A percentile compares a stretch with the other conserved stretches of the same genome.
phyloP scores from a whole-genome alignment of 441 rosid species.

The Erodium moschatum region DNA sequence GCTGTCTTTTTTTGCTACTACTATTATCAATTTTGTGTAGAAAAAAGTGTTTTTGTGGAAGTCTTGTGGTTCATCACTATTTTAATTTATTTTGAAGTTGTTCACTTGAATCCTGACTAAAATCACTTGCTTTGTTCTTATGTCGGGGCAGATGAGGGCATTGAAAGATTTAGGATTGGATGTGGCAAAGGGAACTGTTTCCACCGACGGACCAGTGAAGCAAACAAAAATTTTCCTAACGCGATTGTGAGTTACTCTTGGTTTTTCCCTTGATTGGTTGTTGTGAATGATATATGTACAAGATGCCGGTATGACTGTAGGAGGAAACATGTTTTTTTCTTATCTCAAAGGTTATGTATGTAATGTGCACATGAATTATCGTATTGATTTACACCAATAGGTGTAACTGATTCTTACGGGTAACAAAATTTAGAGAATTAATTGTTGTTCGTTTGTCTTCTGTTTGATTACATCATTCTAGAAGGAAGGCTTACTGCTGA shows the following conservation, averaged over 20 bases:
- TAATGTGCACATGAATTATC: no score
- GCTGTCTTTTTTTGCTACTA: background rate
- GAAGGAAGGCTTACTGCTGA: background rate
- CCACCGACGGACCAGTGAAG: slow-evolving; percentile 65
- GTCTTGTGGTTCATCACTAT: background rate
- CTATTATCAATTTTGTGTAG: background rate
- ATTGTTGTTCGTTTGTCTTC: background rate
- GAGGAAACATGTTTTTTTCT: no score
- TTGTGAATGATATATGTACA: background rate
- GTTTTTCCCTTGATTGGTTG: background rate
- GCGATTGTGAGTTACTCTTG: slow-evolving; percentile 43
- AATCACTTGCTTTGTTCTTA: background rate
- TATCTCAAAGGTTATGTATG: no score
- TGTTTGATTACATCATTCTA: background rate
- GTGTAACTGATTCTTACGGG: no score
- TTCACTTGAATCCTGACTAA: background rate
- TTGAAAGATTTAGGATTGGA: slow-evolving; percentile 79
- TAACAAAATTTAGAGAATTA: background rate
- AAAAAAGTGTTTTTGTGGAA: background rate
- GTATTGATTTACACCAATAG: no score
- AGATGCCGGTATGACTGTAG: background rate
- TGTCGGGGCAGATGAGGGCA: slow-evolving; percentile 59
- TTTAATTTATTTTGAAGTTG: background rate
- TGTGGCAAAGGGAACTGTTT: slow-evolving; percentile 74
- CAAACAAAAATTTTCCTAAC: slow-evolving; percentile 69